Evolutionary conservation across 805 yeast species (phyloP), one percentile per base, ranked within the genome.

Genomic region (Spathaspora boniae): DNA sequence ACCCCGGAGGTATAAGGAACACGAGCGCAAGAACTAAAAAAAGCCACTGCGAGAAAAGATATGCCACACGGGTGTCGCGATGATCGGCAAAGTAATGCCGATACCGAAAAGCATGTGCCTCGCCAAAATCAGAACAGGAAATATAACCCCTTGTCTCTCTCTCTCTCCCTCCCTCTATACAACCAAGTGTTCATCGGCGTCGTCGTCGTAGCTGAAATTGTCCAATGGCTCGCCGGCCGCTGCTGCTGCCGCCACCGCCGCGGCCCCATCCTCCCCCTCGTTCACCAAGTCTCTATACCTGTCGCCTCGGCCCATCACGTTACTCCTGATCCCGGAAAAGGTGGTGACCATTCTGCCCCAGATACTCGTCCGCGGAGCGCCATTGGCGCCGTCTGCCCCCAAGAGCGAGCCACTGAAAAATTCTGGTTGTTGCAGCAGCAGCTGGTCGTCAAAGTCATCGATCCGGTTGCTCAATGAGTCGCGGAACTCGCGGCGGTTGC

Each of bases 121-220:
- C n/a, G n/a, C n/a, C n/a, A n/a, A n/a, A n/a, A n/a, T n/a, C n/a
- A n/a, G n/a, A n/a, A n/a, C n/a, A n/a, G n/a, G n/a, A n/a, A n/a
- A n/a, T n/a, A n/a, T n/a, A n/a, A n/a, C n/a, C n/a, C n/a, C n/a
- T n/a, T n/a, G n/a, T n/a, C n/a, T n/a, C n/a, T n/a, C n/a, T n/a
- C 14, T 24, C 26, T 4, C 12, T 30, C 9, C 16, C 5, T 26
- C 15, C 22, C 21, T 31, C 46, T 53, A 60, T 36, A 62, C 37
- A 27, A 62, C 51, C 34, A 64, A 43, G 27, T 53, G 54, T 28
- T 58, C 64, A 21, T 60, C 48, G 22, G 60, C 62, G 40, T 62
- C 66, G 15, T 53, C 62, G 43, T 62, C 68, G 35, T 61, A 56
- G 36, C 51, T 51, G 33, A 54, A 57, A 16, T 48, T 42, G 24